These are phyloP conservation scores for Aspergillus spinulosporus DNA, from an alignment of 2,329 filamentous ascomycete genomes.

Conservation along the genomic window DNA sequence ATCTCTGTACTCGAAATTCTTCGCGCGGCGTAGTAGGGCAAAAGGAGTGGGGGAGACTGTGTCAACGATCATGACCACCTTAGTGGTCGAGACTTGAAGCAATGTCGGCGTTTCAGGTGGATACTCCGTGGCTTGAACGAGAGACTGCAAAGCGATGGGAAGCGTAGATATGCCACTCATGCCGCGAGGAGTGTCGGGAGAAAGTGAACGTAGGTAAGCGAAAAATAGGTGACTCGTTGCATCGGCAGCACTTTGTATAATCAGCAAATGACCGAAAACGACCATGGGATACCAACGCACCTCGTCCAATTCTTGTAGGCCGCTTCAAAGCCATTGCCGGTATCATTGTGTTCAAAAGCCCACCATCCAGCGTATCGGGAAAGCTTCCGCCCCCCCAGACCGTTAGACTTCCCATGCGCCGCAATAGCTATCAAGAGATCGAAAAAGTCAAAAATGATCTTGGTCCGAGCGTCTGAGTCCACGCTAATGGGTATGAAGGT, in stretches of 20 bases:
- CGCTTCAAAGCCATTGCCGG: slow-evolving; percentile 87
- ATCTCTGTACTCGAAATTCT: slow-evolving; percentile 93
- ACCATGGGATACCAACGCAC: slow-evolving; percentile 50
- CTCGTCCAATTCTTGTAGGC: slow-evolving; percentile 86
- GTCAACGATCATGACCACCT: slow-evolving; percentile 96
- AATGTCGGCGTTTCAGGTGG: slow-evolving; percentile 77
- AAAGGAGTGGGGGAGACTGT: slow-evolving; percentile 94
- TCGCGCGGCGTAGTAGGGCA: slow-evolving; percentile 81
- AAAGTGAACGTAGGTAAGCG: slow-evolving; percentile 86
- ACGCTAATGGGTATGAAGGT: slow-evolving; percentile 95
- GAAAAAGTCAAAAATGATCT: slow-evolving; percentile 95
- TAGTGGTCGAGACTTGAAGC: slow-evolving; percentile 77
- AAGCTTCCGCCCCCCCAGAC: slow-evolving; percentile 87
- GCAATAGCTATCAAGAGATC: slow-evolving; percentile 88
- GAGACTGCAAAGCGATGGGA: slow-evolving; percentile 84
- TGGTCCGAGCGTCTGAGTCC: slow-evolving; percentile 78
- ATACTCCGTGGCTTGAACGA: slow-evolving; percentile 91
- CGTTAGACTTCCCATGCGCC: slow-evolving; percentile 89
- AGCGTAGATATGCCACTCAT: slow-evolving; percentile 79
- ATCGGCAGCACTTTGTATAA: slow-evolving; percentile 72
- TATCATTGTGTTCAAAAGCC: slow-evolving; percentile 90
- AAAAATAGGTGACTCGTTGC: slow-evolving; percentile 97
- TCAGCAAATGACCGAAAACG: slow-evolving; percentile 30
- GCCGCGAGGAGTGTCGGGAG: slow-evolving; percentile 70
- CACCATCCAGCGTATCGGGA: slow-evolving; percentile 97